phyloP scores from a whole-genome alignment of 2,329 filamentous ascomycete genomes.

The Bipolaris oryzae region DNA sequence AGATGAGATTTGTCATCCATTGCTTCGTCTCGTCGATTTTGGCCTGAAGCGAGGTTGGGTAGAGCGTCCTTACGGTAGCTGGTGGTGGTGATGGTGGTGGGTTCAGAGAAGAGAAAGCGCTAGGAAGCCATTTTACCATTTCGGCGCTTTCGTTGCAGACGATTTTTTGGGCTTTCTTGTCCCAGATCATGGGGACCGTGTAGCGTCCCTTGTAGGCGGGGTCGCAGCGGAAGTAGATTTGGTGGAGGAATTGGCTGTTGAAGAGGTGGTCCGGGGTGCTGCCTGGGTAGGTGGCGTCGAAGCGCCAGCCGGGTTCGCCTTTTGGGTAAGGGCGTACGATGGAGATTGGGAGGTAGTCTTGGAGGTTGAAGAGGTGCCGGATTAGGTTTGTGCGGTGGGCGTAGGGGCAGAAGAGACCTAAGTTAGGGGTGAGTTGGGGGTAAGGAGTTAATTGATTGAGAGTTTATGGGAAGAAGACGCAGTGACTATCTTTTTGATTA shows the following conservation, averaged over 20 bases:
- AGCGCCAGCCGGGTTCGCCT: conserved; percentile 66
- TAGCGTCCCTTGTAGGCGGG: conserved; percentile 66
- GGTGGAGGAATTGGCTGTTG: conserved; percentile 63
- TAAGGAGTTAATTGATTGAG: not conserved
- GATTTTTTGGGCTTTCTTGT: conserved; percentile 60
- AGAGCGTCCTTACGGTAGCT: conserved; percentile 43
- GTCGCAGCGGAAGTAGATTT: conserved; percentile 68
- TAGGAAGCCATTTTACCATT: conserved; percentile 63
- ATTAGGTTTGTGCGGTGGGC: conserved; percentile 66
- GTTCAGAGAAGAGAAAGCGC: conserved; percentile 60
- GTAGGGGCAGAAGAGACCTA: conserved; percentile 69
- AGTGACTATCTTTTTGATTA: too few species aligned
- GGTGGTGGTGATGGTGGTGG: conserved; percentile 40
- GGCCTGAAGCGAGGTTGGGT: conserved; percentile 55
- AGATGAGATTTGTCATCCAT: conserved; percentile 64
- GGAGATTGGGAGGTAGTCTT: conserved; percentile 60
- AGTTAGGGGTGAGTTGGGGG: not conserved
- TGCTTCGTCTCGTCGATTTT: conserved; percentile 60
- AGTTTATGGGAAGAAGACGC: too few species aligned
- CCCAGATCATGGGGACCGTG: conserved; percentile 67
- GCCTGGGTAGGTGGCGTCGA: conserved; percentile 62
- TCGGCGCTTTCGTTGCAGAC: conserved; percentile 68
- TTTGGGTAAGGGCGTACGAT: conserved; percentile 71
- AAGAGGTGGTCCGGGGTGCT: conserved; percentile 67
- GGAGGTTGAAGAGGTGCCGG: conserved; percentile 63